A percentile compares a stretch with the other conserved stretches of the same genome.
Conservation (phyloP, 1,284 basidiomycete genomes). For the Ganoderma sinense region DNA sequence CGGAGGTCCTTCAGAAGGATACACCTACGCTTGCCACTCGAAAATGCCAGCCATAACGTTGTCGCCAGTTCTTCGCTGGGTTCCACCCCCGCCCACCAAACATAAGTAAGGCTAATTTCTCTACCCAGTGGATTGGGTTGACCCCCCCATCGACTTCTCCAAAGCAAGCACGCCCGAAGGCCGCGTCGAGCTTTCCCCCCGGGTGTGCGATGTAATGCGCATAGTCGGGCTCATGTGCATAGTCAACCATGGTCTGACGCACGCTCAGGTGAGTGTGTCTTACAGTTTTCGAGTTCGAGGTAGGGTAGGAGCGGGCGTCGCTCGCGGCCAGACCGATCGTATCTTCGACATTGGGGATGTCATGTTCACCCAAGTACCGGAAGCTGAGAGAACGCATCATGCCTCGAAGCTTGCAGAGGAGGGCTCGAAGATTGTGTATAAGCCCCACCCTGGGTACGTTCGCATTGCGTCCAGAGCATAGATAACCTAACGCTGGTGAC, state of each 20-base stretch:
- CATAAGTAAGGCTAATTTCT: constrained; percentile 31
- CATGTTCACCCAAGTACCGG: constrained; percentile 55
- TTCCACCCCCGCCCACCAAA: constrained; percentile 42
- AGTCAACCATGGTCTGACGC: constrained; percentile 61
- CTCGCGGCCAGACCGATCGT: constrained; percentile 43
- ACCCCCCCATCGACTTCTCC: constrained; percentile 70
- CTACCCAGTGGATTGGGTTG: constrained; percentile 67
- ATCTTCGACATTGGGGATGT: constrained; percentile 67
- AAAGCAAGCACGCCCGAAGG: constrained; percentile 54
- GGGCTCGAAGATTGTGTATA: constrained; percentile 61
- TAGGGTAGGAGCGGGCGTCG: no score
- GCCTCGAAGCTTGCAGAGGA: constrained; percentile 49
- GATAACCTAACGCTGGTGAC: background rate
- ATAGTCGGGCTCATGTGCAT: constrained; percentile 70
- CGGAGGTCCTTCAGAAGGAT: background rate
- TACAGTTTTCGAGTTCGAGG: background rate
- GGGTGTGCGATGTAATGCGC: constrained; percentile 63
- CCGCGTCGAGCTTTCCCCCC: constrained; percentile 51
- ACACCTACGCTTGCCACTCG: background rate
- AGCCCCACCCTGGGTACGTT: constrained; percentile 51
- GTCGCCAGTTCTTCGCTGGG: constrained; percentile 41
- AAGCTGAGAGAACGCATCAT: constrained; percentile 60
- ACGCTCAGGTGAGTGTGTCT: constrained; percentile 46
- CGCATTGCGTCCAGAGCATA: constrained; percentile 41
- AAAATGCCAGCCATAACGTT: constrained; percentile 20